Percentiles rank a stretch among this genome's conserved stretches.
Evolutionary conservation across 1,284 basidiomycete genomes (phyloP).

Genomic region (Chiua sp.): DNA sequence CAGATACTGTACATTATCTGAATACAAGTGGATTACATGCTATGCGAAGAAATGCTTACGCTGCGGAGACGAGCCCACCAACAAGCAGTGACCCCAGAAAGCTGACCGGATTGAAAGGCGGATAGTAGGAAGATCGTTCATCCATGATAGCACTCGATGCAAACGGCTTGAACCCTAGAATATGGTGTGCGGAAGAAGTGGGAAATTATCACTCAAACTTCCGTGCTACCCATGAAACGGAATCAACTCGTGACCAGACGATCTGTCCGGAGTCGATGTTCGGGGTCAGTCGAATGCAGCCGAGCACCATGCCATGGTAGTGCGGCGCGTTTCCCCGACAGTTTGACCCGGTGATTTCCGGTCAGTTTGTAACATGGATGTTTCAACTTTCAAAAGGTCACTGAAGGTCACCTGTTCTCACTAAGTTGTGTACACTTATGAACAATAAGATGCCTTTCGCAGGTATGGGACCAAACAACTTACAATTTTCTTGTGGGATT

Average conservation of each 20-base stretch:
- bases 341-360: neutral
- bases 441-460: neutral
- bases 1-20: conserved; percentile 46
- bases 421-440: no score
- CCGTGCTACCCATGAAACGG: neutral
- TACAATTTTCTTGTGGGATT: neutral
- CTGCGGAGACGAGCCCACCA: conserved; percentile 51
- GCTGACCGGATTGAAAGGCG: conserved; percentile 31
- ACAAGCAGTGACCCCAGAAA: conserved; percentile 56
- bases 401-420: neutral
- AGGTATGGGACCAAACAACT: neutral
- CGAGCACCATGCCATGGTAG: no score
- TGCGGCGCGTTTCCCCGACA: neutral
- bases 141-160: neutral
- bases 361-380: neutral
- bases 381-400: neutral
- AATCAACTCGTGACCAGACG: neutral
- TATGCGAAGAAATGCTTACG: conserved; percentile 34
- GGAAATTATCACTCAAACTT: neutral
- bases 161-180: neutral
- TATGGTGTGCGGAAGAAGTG: neutral
- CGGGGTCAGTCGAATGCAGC: neutral
- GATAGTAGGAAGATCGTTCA: neutral
- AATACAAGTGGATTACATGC: neutral
- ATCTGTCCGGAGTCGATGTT: neutral